Evolutionary conservation across 306 rosid species (phyloP), one percentile per base, ranked within the genome.

Genomic region (Vicia villosa): DNA sequence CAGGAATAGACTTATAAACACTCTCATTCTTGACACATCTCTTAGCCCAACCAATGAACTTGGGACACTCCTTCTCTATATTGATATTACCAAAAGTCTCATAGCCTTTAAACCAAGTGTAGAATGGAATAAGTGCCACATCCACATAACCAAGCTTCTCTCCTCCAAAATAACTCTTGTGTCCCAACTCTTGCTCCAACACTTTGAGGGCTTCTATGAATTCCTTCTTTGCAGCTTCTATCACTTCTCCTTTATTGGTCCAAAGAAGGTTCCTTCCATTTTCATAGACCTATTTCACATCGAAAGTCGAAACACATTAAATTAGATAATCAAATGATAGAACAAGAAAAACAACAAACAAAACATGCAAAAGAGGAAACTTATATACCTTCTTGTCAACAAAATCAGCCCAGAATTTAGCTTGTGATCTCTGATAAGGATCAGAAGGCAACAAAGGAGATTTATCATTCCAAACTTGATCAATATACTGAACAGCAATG

Each of bases 21-120:
- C 77, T 83, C 24, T 86, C 72, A 26, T 20, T 77, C 64, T 75
- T 68, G 52, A 68, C 0, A 55, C 87, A 83, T 51, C 82, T 83
- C 32, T 58, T 86, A 1, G 67, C 77, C 90, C 90, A 86, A 32
- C 55, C 82, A 60, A 47, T 4, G 12, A 86, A 12, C 72, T 80
- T 86, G 15, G 90, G 90, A 10, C 87, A 77, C 57, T 83, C 85
- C 5, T 67, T 24, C 61, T 68, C 87, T 12, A 65, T 28, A 63
- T 63, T 80, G 32, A 82, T 13, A 22, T 24, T 52, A 0, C 74
- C 83, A 57, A 43, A 75, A 0, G 8, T 14, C 57, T 77, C 82
- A 41, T 21, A 79, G 12, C 63, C 32, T 69, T 74, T 63, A 36
- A 85, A 77, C 82, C 81, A 74, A 17, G 59, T 6, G 17, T 75